Evolutionary conservation across 2,329 filamentous ascomycete species (phyloP), one percentile per base, ranked within the genome.

Genomic region (Colletotrichum gloeosporioides): DNA sequence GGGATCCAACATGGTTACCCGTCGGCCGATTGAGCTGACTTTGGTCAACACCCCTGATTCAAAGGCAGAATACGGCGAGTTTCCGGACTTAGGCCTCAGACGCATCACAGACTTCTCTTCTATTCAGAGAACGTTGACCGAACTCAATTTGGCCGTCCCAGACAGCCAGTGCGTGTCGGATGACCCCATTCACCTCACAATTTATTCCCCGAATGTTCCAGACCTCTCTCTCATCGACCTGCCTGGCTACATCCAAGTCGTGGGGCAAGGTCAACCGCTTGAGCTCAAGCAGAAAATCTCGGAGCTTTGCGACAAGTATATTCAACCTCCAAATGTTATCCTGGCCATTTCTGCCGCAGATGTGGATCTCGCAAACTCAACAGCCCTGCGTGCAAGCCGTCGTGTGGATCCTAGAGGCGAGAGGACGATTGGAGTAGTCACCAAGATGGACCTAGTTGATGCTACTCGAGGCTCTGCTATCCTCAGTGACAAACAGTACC

Each of bases 361-460:
- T 85, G 97, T 99, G 22, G 97, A 99, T 88, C 86, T 99, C 73
- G 97, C 97, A 27, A 99, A 99, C 84, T 99, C 97, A 2, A 97
- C 97, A 8, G 96, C 97, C 8, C 86, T 99, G 29, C 91, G 96
- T 80, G 96, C 97, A 22, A 98, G 96, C 79, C 92, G 97, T 78
- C 92, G 96, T 79, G 96, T 99, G 32, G 97, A 99, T 81, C 97
- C 97, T 2, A 91, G 97, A 77, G 97, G 97, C 71, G 97, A 99
- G 86, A 91, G 97, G 77, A 99, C 97, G 0, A 99, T 99, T 82
- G 97, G 97, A 61, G 97, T 99, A n/a, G 93, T 99, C 57, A 99
- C 97, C 4, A 99, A 99, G 87, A 98, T 99, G 96, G 97, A 99
- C 81, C 89, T 99, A 27, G 96, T 99, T 9, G 96, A 99, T 79